Conservation (phyloP, 148 eudicot species). For the Simmondsia chinensis region DNA sequence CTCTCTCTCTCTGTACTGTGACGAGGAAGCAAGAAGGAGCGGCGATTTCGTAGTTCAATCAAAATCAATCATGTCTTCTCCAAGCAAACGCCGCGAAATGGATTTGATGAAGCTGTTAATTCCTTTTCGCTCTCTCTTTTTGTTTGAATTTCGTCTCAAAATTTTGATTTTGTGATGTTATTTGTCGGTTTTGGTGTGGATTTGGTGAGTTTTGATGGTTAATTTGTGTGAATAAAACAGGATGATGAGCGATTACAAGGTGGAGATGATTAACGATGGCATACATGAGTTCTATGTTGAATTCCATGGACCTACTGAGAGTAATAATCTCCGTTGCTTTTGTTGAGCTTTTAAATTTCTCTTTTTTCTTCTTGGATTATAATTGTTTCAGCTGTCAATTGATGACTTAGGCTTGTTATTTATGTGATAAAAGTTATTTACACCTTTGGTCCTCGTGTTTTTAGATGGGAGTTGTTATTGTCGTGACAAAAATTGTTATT, state of each 20-base stretch:
- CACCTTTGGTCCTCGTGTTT: too few relatives aligned
- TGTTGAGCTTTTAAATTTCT: too few relatives aligned
- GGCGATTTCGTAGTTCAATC: too few relatives aligned
- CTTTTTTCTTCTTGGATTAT: background rate
- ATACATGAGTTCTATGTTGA: constrained; percentile 90
- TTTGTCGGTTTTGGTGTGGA: constrained; percentile 2
- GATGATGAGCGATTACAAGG: constrained; percentile 99
- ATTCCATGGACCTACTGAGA: constrained; percentile 81
- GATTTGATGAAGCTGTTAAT: constrained; percentile 89
- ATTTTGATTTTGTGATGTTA: constrained; percentile 3
- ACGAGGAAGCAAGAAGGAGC: too few relatives aligned
- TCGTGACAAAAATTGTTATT: too few relatives aligned
- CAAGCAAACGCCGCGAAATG: constrained; percentile 93
- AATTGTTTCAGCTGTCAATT: background rate
- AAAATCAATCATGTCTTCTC: constrained; percentile 75
- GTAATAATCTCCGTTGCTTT: constrained; percentile 29
- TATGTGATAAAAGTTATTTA: too few relatives aligned
- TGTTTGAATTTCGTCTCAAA: background rate
- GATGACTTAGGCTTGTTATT: too few relatives aligned
- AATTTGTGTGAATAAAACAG: constrained; percentile 18
- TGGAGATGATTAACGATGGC: constrained; percentile 90
- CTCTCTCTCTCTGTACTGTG: too few relatives aligned
- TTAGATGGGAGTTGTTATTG: too few relatives aligned
- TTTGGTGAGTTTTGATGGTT: background rate
- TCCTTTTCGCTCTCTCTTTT: background rate